A percentile compares a stretch with the other conserved stretches of the same genome.
phyloP scores from a whole-genome alignment of 177 flowering plant species.

The Tripterygium wilfordii region DNA sequence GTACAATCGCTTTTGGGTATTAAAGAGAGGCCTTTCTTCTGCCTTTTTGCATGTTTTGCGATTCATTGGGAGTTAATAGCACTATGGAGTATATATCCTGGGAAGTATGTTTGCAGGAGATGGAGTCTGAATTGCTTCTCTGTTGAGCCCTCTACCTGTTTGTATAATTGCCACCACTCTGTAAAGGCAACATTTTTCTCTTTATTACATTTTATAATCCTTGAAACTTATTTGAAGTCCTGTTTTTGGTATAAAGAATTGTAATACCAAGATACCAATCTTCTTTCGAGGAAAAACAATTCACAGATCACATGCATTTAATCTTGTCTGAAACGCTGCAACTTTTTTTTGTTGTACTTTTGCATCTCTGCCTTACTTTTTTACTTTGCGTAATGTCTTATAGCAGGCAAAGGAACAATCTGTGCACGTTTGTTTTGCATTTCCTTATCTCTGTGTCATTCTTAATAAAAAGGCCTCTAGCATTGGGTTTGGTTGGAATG shows the following conservation, averaged over 20 bases:
- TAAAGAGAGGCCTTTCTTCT: too few relatives aligned
- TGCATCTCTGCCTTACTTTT: conserved; percentile 1
- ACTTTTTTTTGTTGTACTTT: conserved; percentile 5
- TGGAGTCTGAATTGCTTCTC: too few relatives aligned
- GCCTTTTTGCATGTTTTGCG: conserved; percentile 3
- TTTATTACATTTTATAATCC: too few relatives aligned
- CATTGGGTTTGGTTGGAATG: not conserved
- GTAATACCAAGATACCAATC: conserved; percentile 21
- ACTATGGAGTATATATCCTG: too few relatives aligned
- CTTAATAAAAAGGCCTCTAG: not conserved
- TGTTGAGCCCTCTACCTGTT: too few relatives aligned
- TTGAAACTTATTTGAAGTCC: too few relatives aligned
- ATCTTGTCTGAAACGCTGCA: conserved; percentile 7
- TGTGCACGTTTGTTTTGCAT: conserved; percentile 1
- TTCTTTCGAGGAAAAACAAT: conserved; percentile 15
- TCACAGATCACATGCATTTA: conserved; percentile 8
- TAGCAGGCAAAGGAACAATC: conserved; percentile 9
- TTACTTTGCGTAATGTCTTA: conserved; percentile 1
- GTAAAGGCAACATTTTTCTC: too few relatives aligned
- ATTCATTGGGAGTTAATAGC: too few relatives aligned
- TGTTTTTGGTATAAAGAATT: too few relatives aligned
- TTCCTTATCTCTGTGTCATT: conserved; percentile 6
- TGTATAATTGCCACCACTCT: too few relatives aligned
- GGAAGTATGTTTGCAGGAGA: too few relatives aligned
- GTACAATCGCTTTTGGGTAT: too few relatives aligned